Conservation (phyloP, 2,329 filamentous ascomycete species). For the Madurella mycetomatis region DNA sequence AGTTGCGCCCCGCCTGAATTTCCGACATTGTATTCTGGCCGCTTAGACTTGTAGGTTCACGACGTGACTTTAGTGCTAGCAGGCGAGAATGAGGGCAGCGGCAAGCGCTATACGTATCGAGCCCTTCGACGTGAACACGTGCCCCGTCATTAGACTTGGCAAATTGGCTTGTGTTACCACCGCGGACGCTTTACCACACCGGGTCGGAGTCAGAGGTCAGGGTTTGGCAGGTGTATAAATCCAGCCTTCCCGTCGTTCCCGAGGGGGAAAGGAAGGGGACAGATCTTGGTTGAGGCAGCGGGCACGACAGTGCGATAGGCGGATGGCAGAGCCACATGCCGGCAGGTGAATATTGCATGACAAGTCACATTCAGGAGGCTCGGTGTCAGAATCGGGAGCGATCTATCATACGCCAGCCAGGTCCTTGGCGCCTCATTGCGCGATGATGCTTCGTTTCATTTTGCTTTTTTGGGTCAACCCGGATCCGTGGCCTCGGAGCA, state of each 20-base stretch:
- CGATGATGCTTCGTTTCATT: conserved; percentile 2
- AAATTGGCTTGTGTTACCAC: neutral
- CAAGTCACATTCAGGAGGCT: neutral
- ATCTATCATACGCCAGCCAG: neutral
- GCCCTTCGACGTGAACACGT: neutral
- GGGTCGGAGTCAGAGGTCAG: neutral
- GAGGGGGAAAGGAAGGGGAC: neutral
- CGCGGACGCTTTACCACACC: neutral
- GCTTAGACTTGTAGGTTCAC: too few relatives aligned
- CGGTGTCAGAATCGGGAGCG: neutral
- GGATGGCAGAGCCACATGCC: too few relatives aligned
- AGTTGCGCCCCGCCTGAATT: too few relatives aligned
- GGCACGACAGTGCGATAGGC: too few relatives aligned
- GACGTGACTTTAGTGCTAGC: too few relatives aligned
- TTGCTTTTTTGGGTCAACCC: conserved; percentile 9
- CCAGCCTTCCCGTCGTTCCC: too few relatives aligned
- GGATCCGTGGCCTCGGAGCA: conserved; percentile 14
- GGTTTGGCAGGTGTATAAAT: neutral
- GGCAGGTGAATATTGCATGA: too few relatives aligned
- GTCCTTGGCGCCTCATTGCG: neutral
- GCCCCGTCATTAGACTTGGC: neutral
- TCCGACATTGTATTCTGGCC: too few relatives aligned
- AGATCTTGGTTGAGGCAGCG: too few relatives aligned
- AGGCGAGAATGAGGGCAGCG: too few relatives aligned
- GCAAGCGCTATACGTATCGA: too few relatives aligned